Evolutionary conservation across 2,329 filamentous ascomycete species (phyloP), one percentile per base, ranked within the genome.

Genomic region (Camillea tinctor): DNA sequence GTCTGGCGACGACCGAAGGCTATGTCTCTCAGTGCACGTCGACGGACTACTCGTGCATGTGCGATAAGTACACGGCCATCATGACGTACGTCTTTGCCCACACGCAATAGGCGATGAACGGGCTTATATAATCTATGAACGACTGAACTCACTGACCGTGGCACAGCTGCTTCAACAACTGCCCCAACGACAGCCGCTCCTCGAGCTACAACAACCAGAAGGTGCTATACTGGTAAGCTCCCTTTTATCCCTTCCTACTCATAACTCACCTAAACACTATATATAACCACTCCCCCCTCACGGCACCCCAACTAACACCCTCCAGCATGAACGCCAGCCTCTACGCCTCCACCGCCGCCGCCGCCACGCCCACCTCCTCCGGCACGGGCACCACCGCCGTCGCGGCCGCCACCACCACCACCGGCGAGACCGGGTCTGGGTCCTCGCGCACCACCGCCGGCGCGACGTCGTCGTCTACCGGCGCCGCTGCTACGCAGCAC

Each of bases 141-240:
- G 36, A 44, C 13, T 9, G 15, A 59, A 64, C 63, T 30, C 7
- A 62, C 50, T 24, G 3, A 21, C 20, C 20, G 8, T 15, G 20
- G 17, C 6, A 60, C 60, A 81, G 80, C 30, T 88, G 86, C 81
- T 88, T 86, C 77, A 82, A 83, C 78, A 85, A 86, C 78, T 88
- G 87, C 76, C 84, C 85, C 56, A 73, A 76, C 64, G 78, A 81
- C 67, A 63, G 75, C 55, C 65, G 70, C 9, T 30, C 52, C 9
- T 55, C 69, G 19, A 63, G 61, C 49, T 59, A 67, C 56, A 59
- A 63, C 19, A 67, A 66, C 36, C 24, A 66, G 60, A 70, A 70
- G 60, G 60, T 71, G 20, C 60, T 65, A 8, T 71, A 73, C 64
- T 73, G 72, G 71, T 73, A 57, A 23, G 9, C 24, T 52, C 30